Base-by-base conservation (phyloP, 768 basidiomycete genomes). In the Mycena sanguinolenta region DNA sequence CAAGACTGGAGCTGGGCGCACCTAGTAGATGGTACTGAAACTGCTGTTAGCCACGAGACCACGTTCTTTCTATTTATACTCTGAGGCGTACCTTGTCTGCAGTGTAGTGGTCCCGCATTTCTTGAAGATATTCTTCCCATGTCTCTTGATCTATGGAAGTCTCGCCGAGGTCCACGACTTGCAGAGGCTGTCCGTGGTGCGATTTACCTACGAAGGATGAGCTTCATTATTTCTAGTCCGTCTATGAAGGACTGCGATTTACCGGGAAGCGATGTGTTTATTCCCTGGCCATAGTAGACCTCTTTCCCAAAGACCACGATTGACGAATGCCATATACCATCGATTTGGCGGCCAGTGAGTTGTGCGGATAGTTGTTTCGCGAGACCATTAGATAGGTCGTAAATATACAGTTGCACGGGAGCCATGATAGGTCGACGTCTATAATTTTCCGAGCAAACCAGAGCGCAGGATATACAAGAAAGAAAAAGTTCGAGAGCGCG, bases 311-410 rank as follows among this genome's bases (percentile, higher is more conserved):
- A 98, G 4, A 92, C 91, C 54, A 98, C 96, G 25, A 98, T 87
- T 19, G 95, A 95, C 0, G 97, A 97, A 80, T 99, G 97, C 96
- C 97, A 99, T 61, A 99, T 90, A 0, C 97, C 97, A 71, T 98
- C 95, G 62, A 98, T 95, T 79, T 96, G 95, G 61, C 89, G 88
- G 6, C 97, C 97, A 0, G 93, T 93, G 46, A 98, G 85, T 79
- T 93, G 92, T 55, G 86, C 82, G 8, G 95, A 97, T 39, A 98
- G 82, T 69, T 90, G 88, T 63, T 87, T 86, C 8, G 95, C 97
- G 75, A 97, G 85, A 49, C 96, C 96, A 76, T 92, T 90, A 80
- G 91, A 96, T 62, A 97, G 90, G 76, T 98, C 96, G 79, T 98
- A 98, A 1, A 97, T 90, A 77, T 96, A 96, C 28, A 98, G 87